Evolutionary conservation across 164 flowering plant genomes (phyloP).

Genomic region (Berberis thunbergii): DNA sequence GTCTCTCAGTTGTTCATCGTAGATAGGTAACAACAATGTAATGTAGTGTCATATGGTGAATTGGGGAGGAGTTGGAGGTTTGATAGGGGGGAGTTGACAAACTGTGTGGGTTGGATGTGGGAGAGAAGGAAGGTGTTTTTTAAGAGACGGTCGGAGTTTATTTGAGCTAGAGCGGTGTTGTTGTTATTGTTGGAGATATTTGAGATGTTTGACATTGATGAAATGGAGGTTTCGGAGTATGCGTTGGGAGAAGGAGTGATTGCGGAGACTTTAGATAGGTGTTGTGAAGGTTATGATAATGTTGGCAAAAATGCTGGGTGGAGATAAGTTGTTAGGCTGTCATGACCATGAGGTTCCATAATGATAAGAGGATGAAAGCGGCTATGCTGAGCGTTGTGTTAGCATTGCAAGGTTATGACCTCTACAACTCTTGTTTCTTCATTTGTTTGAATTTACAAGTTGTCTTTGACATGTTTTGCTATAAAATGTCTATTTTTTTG

Average conservation of each 20-base stretch:
- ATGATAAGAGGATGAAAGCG: conserved; percentile 40
- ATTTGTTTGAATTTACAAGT: not conserved
- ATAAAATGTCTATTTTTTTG: not conserved
- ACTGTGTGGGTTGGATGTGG: conserved; percentile 22
- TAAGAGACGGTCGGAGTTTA: conserved; percentile 52
- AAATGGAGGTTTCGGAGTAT: conserved; percentile 63
- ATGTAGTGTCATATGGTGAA: conserved; percentile 6
- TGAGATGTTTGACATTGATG: conserved; percentile 46
- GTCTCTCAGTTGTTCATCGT: too few relatives aligned
- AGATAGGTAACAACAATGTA: not conserved
- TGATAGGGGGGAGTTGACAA: conserved; percentile 41
- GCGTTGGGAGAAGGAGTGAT: conserved; percentile 70
- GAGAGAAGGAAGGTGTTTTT: conserved; percentile 29
- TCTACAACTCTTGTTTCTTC: not conserved
- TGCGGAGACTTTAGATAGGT: conserved; percentile 38
- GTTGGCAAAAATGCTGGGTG: conserved; percentile 49
- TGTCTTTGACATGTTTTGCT: too few relatives aligned
- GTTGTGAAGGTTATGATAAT: conserved; percentile 25
- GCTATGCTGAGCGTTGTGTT: conserved; percentile 26
- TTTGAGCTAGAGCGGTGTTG: conserved; percentile 59
- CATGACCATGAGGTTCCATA: conserved; percentile 34
- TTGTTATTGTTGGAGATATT: conserved; percentile 48
- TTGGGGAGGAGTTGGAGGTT: conserved; percentile 47
- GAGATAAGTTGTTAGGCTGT: conserved; percentile 40
- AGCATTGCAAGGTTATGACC: conserved; percentile 43